Base-by-base conservation (phyloP, 768 basidiomycete genomes). In the Rossbeevera mucosa region DNA sequence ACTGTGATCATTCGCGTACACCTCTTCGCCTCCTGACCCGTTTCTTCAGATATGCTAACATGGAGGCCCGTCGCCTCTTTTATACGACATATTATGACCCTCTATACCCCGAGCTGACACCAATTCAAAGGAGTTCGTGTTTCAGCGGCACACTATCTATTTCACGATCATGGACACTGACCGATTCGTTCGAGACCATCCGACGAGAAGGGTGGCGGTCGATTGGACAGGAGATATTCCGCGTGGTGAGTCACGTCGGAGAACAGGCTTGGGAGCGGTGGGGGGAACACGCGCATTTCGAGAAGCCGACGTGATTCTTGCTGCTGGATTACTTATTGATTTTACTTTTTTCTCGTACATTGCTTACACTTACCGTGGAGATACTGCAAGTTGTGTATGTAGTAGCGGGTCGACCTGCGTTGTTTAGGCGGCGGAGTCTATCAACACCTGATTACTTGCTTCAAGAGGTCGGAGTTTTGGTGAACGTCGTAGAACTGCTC, bases 81-180 rank as follows among this genome's bases (percentile, higher is more conserved):
- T 73, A 88, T 59, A 85, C 82, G 54, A 83, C 79, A 53, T 90
- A 88, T 59, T 88, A 85, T 60, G 87, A 91, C 64, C 84, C 88
- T 51, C 81, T 87, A 69, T 80, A 86, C 64, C 83, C 85, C 14
- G 83, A 88, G 61, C 75, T 88, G 48, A 78, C 86, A 64, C 68
- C 83, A 41, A 45, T 78, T 74, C 70, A 64, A 66, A 59, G 52
- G 24, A 54, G 36, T 45, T 57, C 67, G 48, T 59, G 50, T 51
- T 62, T 64, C 43, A 50, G 55, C 6, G 59, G 72, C 63, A 54
- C 70, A 63, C 60, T 65, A 70, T 61, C 64, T 61, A 56, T 65
- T 63, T 63, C 70, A 71, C 64, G 54, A 54, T 62, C 72, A 28
- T 74, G 75, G 70, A 70, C 76, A 20, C 51, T 69, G 33, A 48